Evolutionary conservation across 148 eudicot genomes (phyloP), one percentile per base, ranked within the genome.

Genomic region (Nepenthes mirabilis): DNA sequence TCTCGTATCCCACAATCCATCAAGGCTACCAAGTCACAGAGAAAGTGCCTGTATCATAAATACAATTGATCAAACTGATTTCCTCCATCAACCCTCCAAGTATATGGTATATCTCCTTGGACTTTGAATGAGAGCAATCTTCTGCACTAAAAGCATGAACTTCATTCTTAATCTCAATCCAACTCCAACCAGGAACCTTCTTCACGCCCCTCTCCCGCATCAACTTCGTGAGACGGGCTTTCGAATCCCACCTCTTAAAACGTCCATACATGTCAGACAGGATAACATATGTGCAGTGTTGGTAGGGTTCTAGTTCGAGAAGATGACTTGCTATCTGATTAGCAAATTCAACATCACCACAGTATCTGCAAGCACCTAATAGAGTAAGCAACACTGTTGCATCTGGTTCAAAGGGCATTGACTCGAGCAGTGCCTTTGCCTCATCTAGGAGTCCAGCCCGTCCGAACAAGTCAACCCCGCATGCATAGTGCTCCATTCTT

Each of bases 131-230:
- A 43, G 78, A 77, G 67, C 55, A 71, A 58, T 82, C 84, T 33
- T 69, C 84, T 11, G 90, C 95, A 72, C 73, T 81, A 70, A 83
- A 87, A 47, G 83, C 73, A 73, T 81, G 88, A 47, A 82, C 62
- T 61, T 74, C 74, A 62, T 79, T 68, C 49, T 72, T 52, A 33
- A 87, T 62, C 69, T 87, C 90, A 37, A 87, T 79, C 89, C 95
- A 83, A 64, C 90, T 87, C 90, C 90, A 83, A 59, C 95, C 95
- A 6, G 95, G 90, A 34, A 87, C 85, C 71, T 83, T 87, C 61
- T 57, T 83, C 10, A 87, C 78, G 11, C 95, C 82, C 61, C 76
- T 73, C 64, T 73, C 79, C 75, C 74, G 78, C 95, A 87, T 83
- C 66, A 81, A 62, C 73, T 68, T 81, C 49, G 76, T 83, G 43